Evolutionary conservation across 2,329 filamentous ascomycete genomes (phyloP), one percentile per base, ranked within the genome.

Genomic region (Nannizzia gypsea): DNA sequence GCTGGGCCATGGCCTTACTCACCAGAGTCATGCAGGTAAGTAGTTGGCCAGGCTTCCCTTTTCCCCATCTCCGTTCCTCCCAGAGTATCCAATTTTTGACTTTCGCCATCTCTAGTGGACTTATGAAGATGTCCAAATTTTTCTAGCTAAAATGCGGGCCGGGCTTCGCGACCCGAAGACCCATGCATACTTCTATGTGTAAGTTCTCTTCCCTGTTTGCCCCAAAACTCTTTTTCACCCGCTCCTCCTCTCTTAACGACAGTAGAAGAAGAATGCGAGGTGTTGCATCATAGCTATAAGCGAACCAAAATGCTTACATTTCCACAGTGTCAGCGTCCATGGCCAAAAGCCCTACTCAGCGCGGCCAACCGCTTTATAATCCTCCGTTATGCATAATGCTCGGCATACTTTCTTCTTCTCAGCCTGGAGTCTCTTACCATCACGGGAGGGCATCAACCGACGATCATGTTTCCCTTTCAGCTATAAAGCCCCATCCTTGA

Each of bases 81-180:
- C 36, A 3, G 5, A 24, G 22, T 55, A 24, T 31, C 24, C 26
- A 52, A n/a, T 17, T 52, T 28, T 52, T 56, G n/a, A 56, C 54
- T 56, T 38, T 56, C 28, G 28, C 15, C 5, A 17, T 13, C 11
- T 20, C 11, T 46, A 65, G 50, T 69, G 67, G 66, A 64, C 63
- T 3, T 67, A 66, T 46, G 64, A 65, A 34, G 62, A 64, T 15
- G 63, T 67, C 1, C 67, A 66, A 58, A 17, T 66, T 1, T 64
- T 63, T 31, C 64, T 69, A 15, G 65, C 64, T 13, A 61, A 66
- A 48, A 67, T 68, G 66, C 66, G 65, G 26, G 54, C 62, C n/a
- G 50, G 58, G 6, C 62, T 67, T 13, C 61, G 63, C 8, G 66
- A 67, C 38, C 65, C 64, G 9, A 60, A 61, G 22, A 65, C 62